Evolutionary conservation across 805 yeast genomes (phyloP).

Genomic region (Pichia rugopelliculosa): DNA sequence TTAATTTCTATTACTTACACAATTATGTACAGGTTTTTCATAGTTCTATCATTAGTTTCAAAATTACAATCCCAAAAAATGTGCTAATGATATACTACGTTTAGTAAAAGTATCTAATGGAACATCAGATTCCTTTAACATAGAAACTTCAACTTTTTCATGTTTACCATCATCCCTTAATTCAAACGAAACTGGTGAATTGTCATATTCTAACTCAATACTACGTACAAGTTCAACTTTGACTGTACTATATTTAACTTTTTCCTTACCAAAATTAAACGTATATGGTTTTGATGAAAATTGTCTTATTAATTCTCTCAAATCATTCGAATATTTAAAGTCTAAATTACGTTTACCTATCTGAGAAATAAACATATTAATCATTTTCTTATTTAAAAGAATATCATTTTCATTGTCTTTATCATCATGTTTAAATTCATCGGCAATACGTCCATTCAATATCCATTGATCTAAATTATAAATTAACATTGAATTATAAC

Average conservation of each 20-base stretch:
- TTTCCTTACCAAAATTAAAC: slow-evolving; percentile 1
- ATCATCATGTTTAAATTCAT: slow-evolving; percentile 1
- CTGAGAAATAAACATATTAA: slow-evolving; percentile 18
- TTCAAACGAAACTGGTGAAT: slow-evolving; percentile 21
- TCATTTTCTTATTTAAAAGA: slow-evolving; percentile 14
- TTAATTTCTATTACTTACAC: neutral
- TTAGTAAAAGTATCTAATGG: slow-evolving; percentile 3
- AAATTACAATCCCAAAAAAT: neutral
- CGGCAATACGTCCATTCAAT: slow-evolving; percentile 7
- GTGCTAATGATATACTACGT: slow-evolving; percentile 7
- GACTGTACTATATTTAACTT: slow-evolving; percentile 8
- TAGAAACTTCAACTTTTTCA: slow-evolving; percentile 21
- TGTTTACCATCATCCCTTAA: slow-evolving; percentile 21
- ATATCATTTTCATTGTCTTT: slow-evolving; percentile 11
- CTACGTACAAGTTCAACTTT: slow-evolving; percentile 20
- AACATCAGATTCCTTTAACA: slow-evolving; percentile 15
- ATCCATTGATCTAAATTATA: slow-evolving; percentile 15
- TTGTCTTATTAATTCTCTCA: slow-evolving; percentile 3
- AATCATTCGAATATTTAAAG: slow-evolving; percentile 9
- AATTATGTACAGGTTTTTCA: neutral
- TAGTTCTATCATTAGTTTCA: no score
- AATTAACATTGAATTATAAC: slow-evolving; percentile 23
- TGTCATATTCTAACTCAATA: slow-evolving; percentile 24
- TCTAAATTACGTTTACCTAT: slow-evolving; percentile 19
- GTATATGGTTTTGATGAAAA: slow-evolving; percentile 9